Conservation (phyloP, 2,329 filamentous ascomycete species). For the Trichoderma semiorbis region DNA sequence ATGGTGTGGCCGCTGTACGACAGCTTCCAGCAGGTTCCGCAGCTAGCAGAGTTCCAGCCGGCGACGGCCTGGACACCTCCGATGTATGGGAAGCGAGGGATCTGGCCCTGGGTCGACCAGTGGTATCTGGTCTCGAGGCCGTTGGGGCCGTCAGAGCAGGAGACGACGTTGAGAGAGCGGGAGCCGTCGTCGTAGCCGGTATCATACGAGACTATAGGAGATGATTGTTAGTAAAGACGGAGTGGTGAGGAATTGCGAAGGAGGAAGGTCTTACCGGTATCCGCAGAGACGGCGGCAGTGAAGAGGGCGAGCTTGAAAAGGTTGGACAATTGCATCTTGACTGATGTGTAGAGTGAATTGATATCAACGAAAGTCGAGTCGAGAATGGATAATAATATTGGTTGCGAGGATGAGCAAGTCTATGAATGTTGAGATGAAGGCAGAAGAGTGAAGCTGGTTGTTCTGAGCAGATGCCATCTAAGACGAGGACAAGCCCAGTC, state of each 20-base stretch:
- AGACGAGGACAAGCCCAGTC: neutral
- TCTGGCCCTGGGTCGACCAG: slow-evolving; percentile 52
- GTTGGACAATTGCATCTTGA: slow-evolving; percentile 45
- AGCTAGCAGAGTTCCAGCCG: slow-evolving; percentile 55
- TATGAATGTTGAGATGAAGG: neutral
- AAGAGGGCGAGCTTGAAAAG: slow-evolving; percentile 39
- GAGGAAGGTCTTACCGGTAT: slow-evolving; percentile 28
- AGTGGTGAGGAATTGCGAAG: neutral
- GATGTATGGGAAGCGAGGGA: slow-evolving; percentile 52
- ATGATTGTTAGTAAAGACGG: slow-evolving; percentile 18
- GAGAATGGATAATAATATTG: neutral
- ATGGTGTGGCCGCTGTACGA: slow-evolving; percentile 49
- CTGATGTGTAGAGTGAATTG: neutral
- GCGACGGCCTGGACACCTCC: slow-evolving; percentile 51
- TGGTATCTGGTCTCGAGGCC: slow-evolving; percentile 61
- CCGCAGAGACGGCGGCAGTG: slow-evolving; percentile 37
- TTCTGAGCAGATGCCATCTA: neutral
- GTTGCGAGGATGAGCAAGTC: neutral
- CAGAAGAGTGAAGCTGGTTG: slow-evolving; percentile 1
- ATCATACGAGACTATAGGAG: slow-evolving; percentile 64
- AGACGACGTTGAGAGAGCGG: slow-evolving; percentile 53
- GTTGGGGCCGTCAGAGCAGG: slow-evolving; percentile 66
- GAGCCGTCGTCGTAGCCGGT: slow-evolving; percentile 61
- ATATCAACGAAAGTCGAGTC: neutral
- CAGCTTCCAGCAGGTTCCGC: slow-evolving; percentile 58